Percentiles rank a stretch among this genome's conserved stretches.
Conservation (phyloP, 176 grass and related monocot genomes). For the Areca catechu region DNA sequence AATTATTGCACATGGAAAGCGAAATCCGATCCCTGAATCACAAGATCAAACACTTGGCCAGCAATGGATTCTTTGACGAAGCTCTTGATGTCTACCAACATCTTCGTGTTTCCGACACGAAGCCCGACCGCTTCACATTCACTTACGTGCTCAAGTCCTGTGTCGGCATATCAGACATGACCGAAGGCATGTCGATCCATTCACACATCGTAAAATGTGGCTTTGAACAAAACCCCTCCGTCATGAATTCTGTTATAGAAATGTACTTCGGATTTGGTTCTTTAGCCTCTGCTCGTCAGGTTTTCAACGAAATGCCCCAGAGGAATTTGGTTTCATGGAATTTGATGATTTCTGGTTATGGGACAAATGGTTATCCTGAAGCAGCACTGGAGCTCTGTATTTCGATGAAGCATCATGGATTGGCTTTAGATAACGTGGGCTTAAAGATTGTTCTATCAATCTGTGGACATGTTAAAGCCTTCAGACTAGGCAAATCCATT, state of each 20-base stretch:
- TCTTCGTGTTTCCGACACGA: no score
- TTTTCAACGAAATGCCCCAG: constrained; percentile 7
- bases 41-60: no score
- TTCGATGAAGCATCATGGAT: constrained; percentile 2
- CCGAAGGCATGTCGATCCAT: neutral
- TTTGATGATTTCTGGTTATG: constrained; percentile 5
- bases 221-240: neutral
- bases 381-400: neutral
- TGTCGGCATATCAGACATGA: neutral
- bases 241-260: constrained; percentile 2
- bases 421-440: neutral
- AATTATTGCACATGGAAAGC: no score
- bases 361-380: neutral
- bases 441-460: constrained; percentile 10
- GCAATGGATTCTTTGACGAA: no score
- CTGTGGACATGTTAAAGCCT: neutral
- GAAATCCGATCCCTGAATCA: no score
- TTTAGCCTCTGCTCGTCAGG: neutral
- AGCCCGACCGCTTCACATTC: neutral
- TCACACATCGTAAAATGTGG: constrained; percentile 5
- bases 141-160: constrained; percentile 1
- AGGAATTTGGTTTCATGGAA: constrained; percentile 15
- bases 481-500: constrained; percentile 1
- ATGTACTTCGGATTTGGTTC: neutral
- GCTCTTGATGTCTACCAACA: no score